Base-by-base conservation (phyloP, 441 rosid genomes). In the Capsella rubella region DNA sequence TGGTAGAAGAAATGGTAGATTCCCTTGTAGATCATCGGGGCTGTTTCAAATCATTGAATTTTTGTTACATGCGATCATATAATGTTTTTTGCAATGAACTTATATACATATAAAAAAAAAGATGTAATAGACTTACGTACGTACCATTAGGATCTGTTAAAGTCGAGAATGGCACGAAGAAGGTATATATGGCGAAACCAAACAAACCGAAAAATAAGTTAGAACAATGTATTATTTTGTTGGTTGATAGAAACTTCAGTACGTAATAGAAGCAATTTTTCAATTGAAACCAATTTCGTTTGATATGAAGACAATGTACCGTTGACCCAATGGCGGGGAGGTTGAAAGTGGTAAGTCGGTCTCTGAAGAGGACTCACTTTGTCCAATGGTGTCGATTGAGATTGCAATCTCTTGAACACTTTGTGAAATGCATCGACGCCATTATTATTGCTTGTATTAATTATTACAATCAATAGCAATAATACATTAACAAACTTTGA, bases 1-100 rank as follows among this genome's bases (percentile, higher is more conserved):
- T 95, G 99, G 72, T 95, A 95, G 80, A 95, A 95, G 0, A 95
- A 72, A 73, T 92, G 97, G 70, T 95, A 95, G 0, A 82, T 2
- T 8, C 98, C 99, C 53, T 90, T 87, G 84, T 79, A 91, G 76
- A 78, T 80, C 97, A 91, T 84, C 3, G 93, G 93, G 1, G 80
- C 97, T 90, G 81, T 63, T 78, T 51, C 12, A 37, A 11, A 1
- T 2, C 1, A 37, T 75, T 0, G 0, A 61, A 18, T 10, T 18
- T 18, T 57, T 14, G 50, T 45, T 56, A 40, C 9, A 31, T 15
- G 5, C 10, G 16, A 74, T 28, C 46, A 11, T 37, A 10, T 28
- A 35, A 43, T 53, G 15, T 18, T 34, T 21, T 25, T 72, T 50
- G 12, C 54, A 6, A 8, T 25, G 2, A 55, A 8, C 15, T 47